Evolutionary conservation across 1,284 basidiomycete genomes (phyloP).

Genomic region (Malassezia obtusa): DNA sequence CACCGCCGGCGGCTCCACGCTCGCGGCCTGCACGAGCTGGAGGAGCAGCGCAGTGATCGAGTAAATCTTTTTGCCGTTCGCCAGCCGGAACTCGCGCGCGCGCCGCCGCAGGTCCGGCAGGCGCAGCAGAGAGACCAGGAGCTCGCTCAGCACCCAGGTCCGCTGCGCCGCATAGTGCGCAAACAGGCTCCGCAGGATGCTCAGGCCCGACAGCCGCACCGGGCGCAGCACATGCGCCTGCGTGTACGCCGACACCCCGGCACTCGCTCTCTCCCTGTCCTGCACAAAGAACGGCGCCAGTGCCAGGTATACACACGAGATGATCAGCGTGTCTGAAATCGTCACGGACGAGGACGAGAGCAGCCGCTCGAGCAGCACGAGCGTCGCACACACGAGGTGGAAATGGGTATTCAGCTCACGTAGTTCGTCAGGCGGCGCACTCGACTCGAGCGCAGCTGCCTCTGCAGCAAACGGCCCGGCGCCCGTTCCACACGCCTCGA

Average conservation of each 20-base stretch:
- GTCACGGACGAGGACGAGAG: conserved; percentile 50
- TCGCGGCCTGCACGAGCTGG: conserved; percentile 84
- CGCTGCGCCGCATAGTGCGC: conserved; percentile 78
- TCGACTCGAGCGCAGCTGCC: not conserved
- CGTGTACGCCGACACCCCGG: not conserved
- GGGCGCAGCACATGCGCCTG: conserved; percentile 27
- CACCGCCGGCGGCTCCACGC: conserved; percentile 20
- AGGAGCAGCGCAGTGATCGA: conserved; percentile 82
- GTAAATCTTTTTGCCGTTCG: conserved; percentile 62
- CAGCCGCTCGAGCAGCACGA: conserved; percentile 49
- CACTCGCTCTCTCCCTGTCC: conserved; percentile 59
- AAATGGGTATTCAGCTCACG: conserved; percentile 22
- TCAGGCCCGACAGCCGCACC: conserved; percentile 68
- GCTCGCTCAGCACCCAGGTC: conserved; percentile 92
- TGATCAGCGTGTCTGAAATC: conserved; percentile 54
- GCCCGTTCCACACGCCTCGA: conserved; percentile 56
- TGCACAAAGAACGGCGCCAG: conserved; percentile 80
- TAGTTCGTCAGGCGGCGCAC: not conserved
- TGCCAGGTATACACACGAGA: conserved; percentile 78
- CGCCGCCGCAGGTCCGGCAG: conserved; percentile 78
- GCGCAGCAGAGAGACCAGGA: conserved; percentile 75
- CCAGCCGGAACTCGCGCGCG: conserved; percentile 59
- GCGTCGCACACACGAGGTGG: conserved; percentile 26
- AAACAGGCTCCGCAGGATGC: conserved; percentile 70
- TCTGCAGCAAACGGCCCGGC: not conserved